A percentile compares a stretch with the other conserved stretches of the same genome.
phyloP scores from a whole-genome alignment of 352 stramenopile genomes.

The Globisporangium solare region DNA sequence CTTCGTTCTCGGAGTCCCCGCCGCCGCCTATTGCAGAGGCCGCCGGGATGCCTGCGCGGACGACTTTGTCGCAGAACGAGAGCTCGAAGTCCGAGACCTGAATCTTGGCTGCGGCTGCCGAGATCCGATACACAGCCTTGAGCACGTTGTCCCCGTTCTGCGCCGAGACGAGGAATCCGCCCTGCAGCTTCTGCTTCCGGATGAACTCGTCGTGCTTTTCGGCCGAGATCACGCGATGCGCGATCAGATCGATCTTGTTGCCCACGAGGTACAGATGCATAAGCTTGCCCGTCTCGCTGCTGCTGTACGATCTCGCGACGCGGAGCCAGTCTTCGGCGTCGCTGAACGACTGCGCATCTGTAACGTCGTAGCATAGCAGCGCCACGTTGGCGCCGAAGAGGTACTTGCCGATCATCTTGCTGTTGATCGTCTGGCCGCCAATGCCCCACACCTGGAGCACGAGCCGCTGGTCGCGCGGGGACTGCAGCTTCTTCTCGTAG shows the following conservation, averaged over 20 bases:
- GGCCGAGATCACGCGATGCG: conserved; percentile 59
- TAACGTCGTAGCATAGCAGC: conserved; percentile 86
- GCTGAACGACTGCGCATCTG: conserved; percentile 76
- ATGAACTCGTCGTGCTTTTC: conserved; percentile 80
- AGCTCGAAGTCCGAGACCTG: conserved; percentile 77
- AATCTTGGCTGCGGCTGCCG: conserved; percentile 58
- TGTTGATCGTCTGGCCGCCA: conserved; percentile 84
- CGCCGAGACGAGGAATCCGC: conserved; percentile 79
- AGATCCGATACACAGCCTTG: conserved; percentile 75
- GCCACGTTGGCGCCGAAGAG: conserved; percentile 74
- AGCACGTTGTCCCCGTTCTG: conserved; percentile 83
- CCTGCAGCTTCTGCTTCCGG: conserved; percentile 42
- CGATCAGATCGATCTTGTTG: conserved; percentile 87
- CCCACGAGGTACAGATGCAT: conserved; percentile 73
- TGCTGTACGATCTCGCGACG: conserved; percentile 23
- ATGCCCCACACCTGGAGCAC: conserved; percentile 89
- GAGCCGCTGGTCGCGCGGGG: conserved; percentile 66
- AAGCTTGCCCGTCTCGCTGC: conserved; percentile 22
- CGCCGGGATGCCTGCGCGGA: conserved; percentile 45
- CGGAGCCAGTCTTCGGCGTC: conserved; percentile 78
- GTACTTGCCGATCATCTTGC: conserved; percentile 87
- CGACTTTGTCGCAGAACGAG: conserved; percentile 70
- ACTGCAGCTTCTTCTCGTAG: conserved; percentile 81
- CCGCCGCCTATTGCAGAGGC: neutral
- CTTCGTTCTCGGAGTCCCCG: conserved; percentile 26